Conservation (phyloP, 352 stramenopile genomes). For the Globisporangium emineosum region DNA sequence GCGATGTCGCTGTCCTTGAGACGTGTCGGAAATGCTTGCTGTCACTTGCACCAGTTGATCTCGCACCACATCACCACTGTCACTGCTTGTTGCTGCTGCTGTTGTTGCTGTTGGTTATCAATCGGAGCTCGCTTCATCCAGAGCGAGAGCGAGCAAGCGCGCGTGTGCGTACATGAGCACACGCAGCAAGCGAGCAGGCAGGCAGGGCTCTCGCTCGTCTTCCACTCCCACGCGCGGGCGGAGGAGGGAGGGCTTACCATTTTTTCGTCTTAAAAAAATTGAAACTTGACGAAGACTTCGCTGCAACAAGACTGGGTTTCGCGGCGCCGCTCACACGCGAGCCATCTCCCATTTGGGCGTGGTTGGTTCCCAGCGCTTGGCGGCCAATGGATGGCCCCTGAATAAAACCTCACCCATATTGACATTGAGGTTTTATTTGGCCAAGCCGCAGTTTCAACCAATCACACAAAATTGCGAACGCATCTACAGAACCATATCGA, state of each 20-base stretch:
- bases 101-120: neutral
- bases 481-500: too few relatives aligned
- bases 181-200: neutral
- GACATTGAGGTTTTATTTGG: neutral
- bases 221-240: neutral
- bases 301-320: slow-evolving; percentile 70
- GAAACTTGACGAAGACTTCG: slow-evolving; percentile 81
- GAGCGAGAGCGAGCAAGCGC: neutral
- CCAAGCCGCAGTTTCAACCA: too few relatives aligned
- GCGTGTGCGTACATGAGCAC: neutral
- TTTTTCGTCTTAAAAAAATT: slow-evolving; percentile 86
- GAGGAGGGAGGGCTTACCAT: slow-evolving; percentile 56
- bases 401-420: neutral
- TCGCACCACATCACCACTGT: neutral
- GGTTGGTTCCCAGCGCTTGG: slow-evolving; percentile 50
- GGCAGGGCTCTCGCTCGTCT: neutral
- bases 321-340: neutral
- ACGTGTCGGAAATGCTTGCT: too few relatives aligned
- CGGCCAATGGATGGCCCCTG: neutral
- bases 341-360: slow-evolving; percentile 25
- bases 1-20: neutral
- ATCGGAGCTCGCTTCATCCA: neutral
- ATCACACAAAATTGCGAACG: too few relatives aligned
- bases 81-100: neutral
- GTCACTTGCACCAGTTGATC: neutral